A percentile compares a stretch with the other conserved stretches of the same genome.
Conservation (phyloP, 495 filamentous ascomycete species). For the Lepraria neglecta region DNA sequence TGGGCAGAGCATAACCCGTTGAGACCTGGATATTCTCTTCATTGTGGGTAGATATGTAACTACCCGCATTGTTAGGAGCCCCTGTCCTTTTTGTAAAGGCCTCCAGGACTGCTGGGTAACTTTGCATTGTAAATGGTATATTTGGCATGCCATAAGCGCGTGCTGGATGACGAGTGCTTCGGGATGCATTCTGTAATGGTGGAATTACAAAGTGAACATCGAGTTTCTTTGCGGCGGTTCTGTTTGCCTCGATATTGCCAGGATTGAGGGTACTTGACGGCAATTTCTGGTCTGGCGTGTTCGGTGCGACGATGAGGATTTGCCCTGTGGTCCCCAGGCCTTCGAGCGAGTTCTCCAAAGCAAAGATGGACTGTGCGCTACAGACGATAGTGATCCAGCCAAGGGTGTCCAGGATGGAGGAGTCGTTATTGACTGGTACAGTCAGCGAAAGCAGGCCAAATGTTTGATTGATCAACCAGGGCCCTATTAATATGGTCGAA, state of each 20-base stretch:
- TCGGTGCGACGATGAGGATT: conserved; percentile 61
- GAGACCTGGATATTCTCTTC: conserved; percentile 60
- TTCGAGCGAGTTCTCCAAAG: conserved; percentile 53
- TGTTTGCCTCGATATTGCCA: conserved; percentile 12
- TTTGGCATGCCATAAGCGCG: conserved; percentile 35
- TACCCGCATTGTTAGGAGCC: conserved; percentile 54
- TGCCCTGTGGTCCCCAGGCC: conserved; percentile 62
- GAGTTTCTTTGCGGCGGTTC: conserved; percentile 13
- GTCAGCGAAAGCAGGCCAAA: conserved; percentile 79
- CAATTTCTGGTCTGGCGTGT: conserved; percentile 59
- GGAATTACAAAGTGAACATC: conserved; percentile 39
- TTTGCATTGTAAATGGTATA: conserved; percentile 48
- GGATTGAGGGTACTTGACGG: conserved; percentile 29
- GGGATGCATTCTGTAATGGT: conserved; percentile 27
- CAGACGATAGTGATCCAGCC: conserved; percentile 61
- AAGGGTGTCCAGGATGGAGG: conserved; percentile 51
- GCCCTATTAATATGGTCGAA: conserved; percentile 59
- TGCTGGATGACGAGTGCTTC: conserved; percentile 29
- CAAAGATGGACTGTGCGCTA: conserved; percentile 52
- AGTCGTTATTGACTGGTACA: conserved; percentile 62
- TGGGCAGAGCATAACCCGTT: conserved; percentile 63
- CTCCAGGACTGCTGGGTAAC: conserved; percentile 52
- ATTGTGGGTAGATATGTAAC: conserved; percentile 58
- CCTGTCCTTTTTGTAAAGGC: conserved; percentile 44
- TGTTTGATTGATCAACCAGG: conserved; percentile 57